Evolutionary conservation across 306 rosid species (phyloP).

Genomic region (Fragaria nilgerrensis): DNA sequence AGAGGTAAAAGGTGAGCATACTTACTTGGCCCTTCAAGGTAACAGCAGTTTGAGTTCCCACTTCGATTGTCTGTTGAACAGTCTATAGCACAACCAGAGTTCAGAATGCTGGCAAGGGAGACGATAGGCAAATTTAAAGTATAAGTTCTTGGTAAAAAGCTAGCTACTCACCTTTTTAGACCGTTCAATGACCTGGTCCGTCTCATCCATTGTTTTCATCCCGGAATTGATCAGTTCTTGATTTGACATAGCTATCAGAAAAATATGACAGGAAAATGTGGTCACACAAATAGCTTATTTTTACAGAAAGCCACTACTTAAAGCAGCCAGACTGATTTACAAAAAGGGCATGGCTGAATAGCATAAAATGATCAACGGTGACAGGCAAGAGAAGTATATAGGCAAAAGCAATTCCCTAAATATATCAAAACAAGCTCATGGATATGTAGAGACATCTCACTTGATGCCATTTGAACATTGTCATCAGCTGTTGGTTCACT

Average conservation of each 20-base stretch:
- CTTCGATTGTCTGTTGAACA: slow-evolving; percentile 92
- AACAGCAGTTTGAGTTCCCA: slow-evolving; percentile 91
- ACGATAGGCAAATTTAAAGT: slow-evolving; percentile 2
- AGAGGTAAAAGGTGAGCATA: slow-evolving; percentile 25
- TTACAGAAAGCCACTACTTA: background rate
- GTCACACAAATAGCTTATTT: slow-evolving; percentile 16
- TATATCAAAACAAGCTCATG: background rate
- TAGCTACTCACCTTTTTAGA: slow-evolving; percentile 61
- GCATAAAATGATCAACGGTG: background rate
- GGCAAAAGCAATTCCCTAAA: background rate
- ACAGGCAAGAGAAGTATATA: background rate
- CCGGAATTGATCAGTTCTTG: slow-evolving; percentile 91
- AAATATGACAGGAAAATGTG: slow-evolving; percentile 27
- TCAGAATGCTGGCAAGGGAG: slow-evolving; percentile 27
- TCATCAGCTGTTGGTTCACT: slow-evolving; percentile 81
- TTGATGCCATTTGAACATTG: slow-evolving; percentile 80
- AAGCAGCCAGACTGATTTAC: background rate
- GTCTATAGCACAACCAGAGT: slow-evolving; percentile 45
- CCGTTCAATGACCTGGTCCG: slow-evolving; percentile 93
- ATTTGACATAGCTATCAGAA: slow-evolving; percentile 81
- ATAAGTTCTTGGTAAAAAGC: slow-evolving; percentile 6
- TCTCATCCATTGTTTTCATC: slow-evolving; percentile 84
- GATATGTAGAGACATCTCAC: slow-evolving; percentile 40
- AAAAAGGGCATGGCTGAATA: background rate
- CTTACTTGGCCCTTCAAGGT: slow-evolving; percentile 95